Percentiles rank a stretch among this genome's conserved stretches.
Evolutionary conservation across 208 protist genomes (phyloP).

Genomic region (Acanthamoeba castellanii): DNA sequence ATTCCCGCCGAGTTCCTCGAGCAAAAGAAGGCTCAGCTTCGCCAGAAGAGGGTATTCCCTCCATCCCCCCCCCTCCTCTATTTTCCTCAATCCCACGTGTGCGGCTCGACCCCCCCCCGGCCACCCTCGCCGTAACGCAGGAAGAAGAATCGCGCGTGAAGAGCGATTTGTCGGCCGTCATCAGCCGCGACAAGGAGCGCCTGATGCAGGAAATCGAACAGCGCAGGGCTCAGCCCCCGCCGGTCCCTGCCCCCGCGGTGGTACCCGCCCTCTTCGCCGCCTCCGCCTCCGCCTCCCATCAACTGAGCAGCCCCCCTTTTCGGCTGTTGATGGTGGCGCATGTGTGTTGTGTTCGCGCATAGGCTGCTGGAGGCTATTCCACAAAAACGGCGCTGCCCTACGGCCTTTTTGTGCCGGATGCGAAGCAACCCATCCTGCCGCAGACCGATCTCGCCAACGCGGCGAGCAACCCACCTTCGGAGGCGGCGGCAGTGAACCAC

Average conservation of each 20-base stretch:
- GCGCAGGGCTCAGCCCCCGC: too few species aligned
- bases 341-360: too few species aligned
- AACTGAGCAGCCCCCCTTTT: too few species aligned
- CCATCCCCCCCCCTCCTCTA: neutral
- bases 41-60: slow-evolving; percentile 21
- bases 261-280: too few species aligned
- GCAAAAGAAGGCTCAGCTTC: slow-evolving; percentile 77
- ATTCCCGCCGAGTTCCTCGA: slow-evolving; percentile 79
- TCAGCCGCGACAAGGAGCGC: neutral
- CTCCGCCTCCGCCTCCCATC: too few species aligned
- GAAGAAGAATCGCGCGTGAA: neutral
- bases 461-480: too few species aligned
- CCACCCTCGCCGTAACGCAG: neutral
- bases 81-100: neutral
- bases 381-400: neutral
- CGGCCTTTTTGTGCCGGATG: neutral
- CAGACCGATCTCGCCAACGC: too few species aligned
- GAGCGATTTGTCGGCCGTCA: neutral
- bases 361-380: too few species aligned
- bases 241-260: neutral
- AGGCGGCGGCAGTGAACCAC: too few species aligned
- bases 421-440: neutral
- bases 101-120: neutral
- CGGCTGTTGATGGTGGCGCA: too few species aligned
- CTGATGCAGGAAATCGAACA: neutral